Conservation (phyloP, 2,329 filamentous ascomycete genomes). For the Cryphonectria japonica region DNA sequence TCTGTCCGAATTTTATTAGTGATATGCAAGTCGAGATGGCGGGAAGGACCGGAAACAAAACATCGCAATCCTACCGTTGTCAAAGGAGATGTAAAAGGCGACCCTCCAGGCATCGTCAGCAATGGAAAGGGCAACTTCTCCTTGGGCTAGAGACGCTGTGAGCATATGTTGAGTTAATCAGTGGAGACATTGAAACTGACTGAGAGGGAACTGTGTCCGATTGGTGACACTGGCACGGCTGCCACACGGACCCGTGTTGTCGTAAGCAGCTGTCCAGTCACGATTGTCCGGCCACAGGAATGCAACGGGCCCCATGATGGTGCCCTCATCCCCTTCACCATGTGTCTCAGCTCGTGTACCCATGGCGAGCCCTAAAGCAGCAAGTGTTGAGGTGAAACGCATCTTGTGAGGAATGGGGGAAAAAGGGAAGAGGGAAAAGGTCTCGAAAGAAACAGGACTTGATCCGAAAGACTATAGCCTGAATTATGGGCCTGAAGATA, state of each 20-base stretch:
- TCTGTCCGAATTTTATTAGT: constrained; percentile 37
- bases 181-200: constrained; percentile 39
- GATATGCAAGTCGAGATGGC: neutral
- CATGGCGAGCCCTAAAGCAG: constrained; percentile 5
- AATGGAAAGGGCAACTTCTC: constrained; percentile 53
- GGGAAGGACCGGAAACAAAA: neutral
- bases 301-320: constrained; percentile 56
- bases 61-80: constrained; percentile 12
- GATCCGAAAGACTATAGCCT: neutral
- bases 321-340: constrained; percentile 37
- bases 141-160: constrained; percentile 44
- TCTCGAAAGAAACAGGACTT: neutral
- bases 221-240: constrained; percentile 48
- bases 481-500: neutral
- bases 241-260: constrained; percentile 58
- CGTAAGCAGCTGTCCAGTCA: constrained; percentile 51
- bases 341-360: constrained; percentile 16
- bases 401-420: constrained; percentile 5
- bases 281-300: constrained; percentile 60
- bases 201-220: constrained; percentile 55
- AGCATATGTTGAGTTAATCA: neutral
- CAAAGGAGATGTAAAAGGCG: constrained; percentile 51
- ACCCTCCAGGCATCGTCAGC: constrained; percentile 57
- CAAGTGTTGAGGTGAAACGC: constrained; percentile 15
- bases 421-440: neutral